Evolutionary conservation across 73 alveolate genomes (phyloP), one percentile per base, ranked within the genome.

Genomic region (Paramecium bursaria): DNA sequence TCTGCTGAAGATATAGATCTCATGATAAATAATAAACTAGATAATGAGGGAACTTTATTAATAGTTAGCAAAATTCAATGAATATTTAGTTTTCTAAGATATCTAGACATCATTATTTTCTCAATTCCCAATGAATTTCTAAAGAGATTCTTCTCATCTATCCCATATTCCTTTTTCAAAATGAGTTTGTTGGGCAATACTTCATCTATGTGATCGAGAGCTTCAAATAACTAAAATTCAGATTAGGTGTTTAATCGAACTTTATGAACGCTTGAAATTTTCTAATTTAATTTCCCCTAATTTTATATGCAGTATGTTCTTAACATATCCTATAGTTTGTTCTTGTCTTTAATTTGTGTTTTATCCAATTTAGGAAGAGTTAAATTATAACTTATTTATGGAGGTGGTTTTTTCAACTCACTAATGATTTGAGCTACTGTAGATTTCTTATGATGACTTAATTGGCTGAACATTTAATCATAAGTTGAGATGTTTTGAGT

Each of bases 51-150:
- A n/a, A n/a, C n/a, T n/a, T n/a, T n/a, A n/a, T n/a, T n/a, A n/a
- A n/a, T n/a, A n/a, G n/a, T n/a, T n/a, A n/a, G n/a, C n/a, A n/a
- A n/a, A n/a, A n/a, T n/a, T n/a, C n/a, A n/a, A n/a, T n/a, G n/a
- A n/a, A n/a, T n/a, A n/a, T n/a, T n/a, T n/a, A n/a, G n/a, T n/a
- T n/a, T n/a, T n/a, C n/a, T n/a, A n/a, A n/a, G n/a, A n/a, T n/a
- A n/a, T n/a, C n/a, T n/a, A n/a, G n/a, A n/a, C n/a, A n/a, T n/a
- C n/a, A 57, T 57, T 3, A 57, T 50, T 29, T 57, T 57, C 33
- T 57, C 76, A 14, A 57, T 30, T 1, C 76, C 76, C 76, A 57
- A 30, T 23, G 76, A 57, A 57, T 57, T 57, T 57, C 76, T 57
- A 30, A 57, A 57, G 51, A 57, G 27, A 14, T 30, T 57, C 33